Base-by-base conservation (phyloP, 805 yeast species). In the Priceomyces medius region DNA sequence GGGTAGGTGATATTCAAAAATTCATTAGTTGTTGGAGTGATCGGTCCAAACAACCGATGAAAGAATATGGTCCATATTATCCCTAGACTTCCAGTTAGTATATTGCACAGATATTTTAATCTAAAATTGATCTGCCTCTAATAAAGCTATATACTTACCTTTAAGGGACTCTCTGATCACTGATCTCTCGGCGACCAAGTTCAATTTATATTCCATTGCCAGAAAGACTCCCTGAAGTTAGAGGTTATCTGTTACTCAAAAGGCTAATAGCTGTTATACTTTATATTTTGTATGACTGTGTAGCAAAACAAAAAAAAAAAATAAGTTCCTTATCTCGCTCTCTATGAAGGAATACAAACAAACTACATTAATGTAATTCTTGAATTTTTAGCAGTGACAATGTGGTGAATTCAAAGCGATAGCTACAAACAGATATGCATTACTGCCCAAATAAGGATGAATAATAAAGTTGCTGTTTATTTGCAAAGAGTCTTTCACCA, bases 21-120 rank as follows among this genome's bases (percentile, higher is more conserved):
- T 46, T 80, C 82, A n/a, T 64, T 61, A 3, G 77, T 72, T 12
- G 64, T 58, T 2, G 90, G 88, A 1, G 63, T 58, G 13, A 83
- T 66, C 1, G 81, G 73, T 0, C 90, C 91, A 54, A 86, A 79
- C 20, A 83, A 63, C 33, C 95, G 64, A 41, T 80, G 77, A 58
- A 85, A 85, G 56, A 85, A 76, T 14, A 85, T 78, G 2, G 86
- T 67, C 68, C 86, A 80, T 41, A 86, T 57, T 20, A 83, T 61
- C 1, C 85, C 87, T 70, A 43, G 7, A n/a, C 20, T 21, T 31
- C 13, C 31, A 21, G 35, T 14, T 14, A 38, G 31, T 32, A 10
- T 13, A 29, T 20, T n/a, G n/a, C n/a, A 10, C 14, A 28, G 20
- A 12, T 16, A 4, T 27, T 13, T 39, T 31, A 23, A 32, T 32